Base-by-base conservation (phyloP, 164 flowering plant species). In the Vitis riparia region DNA sequence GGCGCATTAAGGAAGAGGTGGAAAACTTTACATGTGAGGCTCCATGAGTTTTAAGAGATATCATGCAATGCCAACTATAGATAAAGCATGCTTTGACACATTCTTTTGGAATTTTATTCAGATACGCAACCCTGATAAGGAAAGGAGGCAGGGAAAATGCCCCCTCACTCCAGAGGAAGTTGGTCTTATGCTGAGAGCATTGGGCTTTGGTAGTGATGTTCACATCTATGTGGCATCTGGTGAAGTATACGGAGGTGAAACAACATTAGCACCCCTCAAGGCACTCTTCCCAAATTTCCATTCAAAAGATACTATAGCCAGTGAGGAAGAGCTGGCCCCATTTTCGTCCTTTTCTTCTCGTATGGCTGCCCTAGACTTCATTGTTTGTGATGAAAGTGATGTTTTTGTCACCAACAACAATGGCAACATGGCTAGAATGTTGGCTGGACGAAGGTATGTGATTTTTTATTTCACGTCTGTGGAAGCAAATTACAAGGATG, bases 171-270 rank as follows among this genome's bases (percentile, higher is more conserved):
- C 99, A 16, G 97, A 88, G 74, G 99, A 96, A 81, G 92, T 93
- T 65, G 99, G 98, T 66, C 87, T 96, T 52, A 93, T 93, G 99
- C 82, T 96, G 72, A 84, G 97, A 77, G 97, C 94, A 51, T 77
- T 96, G 56, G 99, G 98, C 11, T 96, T 77, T 80, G 93, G 95
- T 32, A 87, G 83, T 60, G 95, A 93, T 73, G 87, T 87, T 66
- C 95, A 93, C 83, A 71, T 96, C 12, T 96, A 96, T 70, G 97
- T 96, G 66, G 99, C 99, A 65, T 96, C 98, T n/a, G 99, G 99
- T 56, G 97, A 91, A 73, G 88, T 93, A 15, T 93, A 96, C 75
- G 92, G 98, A 47, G 99, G 98, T 8, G 94, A 91, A 71, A 89
- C 86, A 71, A 92, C 97, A 63, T 76, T 96, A 76, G 94, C 95